Conservation (phyloP, 225 moss, liverwort and hornwort species). For the Neckera pumila region DNA sequence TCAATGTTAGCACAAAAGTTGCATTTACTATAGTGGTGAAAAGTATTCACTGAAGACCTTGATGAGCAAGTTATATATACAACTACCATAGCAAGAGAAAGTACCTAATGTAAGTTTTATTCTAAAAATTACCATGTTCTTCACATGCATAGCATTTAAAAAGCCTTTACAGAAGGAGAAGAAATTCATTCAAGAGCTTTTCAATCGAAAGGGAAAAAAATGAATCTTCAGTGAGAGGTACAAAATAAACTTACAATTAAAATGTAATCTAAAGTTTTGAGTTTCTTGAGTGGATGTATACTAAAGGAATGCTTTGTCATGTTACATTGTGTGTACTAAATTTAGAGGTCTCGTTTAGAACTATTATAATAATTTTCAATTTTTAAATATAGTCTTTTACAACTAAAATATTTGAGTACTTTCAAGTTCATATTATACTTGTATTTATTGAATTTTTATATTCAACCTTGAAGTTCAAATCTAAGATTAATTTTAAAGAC, state of each 20-base stretch:
- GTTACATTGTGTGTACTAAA: too few species aligned
- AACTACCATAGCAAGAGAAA: too few species aligned
- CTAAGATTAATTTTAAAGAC: background rate
- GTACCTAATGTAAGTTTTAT: background rate
- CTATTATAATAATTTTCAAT: too few species aligned
- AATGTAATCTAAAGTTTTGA: background rate
- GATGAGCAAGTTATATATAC: background rate
- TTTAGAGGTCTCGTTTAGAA: too few species aligned
- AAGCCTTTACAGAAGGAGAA: rapidly evolving
- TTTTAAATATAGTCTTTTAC: too few species aligned
- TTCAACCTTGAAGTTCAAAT: background rate
- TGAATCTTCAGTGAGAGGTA: too few species aligned
- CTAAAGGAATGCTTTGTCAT: background rate
- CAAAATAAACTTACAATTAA: background rate
- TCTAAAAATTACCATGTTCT: background rate
- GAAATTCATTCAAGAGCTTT: background rate
- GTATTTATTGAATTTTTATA: too few species aligned
- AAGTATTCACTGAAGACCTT: too few species aligned
- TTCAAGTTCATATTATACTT: too few species aligned
- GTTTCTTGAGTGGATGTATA: background rate
- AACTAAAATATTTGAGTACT: too few species aligned
- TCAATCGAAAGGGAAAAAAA: background rate
- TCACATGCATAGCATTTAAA: background rate
- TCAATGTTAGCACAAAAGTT: rapidly evolving
- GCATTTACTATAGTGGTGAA: rapidly evolving